phyloP scores from a whole-genome alignment of 2,329 filamentous ascomycete genomes.

The Clonostachys byssicola region DNA sequence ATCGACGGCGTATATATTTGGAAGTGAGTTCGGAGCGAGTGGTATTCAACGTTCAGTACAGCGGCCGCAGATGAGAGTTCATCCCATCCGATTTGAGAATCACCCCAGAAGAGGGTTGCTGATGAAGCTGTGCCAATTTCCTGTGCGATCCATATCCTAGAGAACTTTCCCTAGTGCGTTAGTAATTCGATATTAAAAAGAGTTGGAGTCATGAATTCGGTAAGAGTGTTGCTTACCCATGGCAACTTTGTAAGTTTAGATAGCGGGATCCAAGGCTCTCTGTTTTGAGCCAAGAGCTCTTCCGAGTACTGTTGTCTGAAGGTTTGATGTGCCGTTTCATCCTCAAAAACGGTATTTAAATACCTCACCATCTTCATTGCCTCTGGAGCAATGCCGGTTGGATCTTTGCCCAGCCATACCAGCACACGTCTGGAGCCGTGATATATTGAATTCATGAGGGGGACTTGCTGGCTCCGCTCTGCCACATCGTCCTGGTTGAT shows the following conservation, averaged over 20 bases:
- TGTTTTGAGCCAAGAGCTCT: slow-evolving; percentile 16
- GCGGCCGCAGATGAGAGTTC: slow-evolving; percentile 19
- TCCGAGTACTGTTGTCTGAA: slow-evolving; percentile 22
- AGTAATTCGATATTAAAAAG: neutral
- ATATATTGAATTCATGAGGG: slow-evolving; percentile 30
- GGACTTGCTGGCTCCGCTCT: slow-evolving; percentile 28
- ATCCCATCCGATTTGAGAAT: slow-evolving; percentile 23
- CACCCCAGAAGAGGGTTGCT: slow-evolving; percentile 26
- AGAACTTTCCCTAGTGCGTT: slow-evolving; percentile 15
- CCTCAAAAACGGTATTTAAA: slow-evolving; percentile 18
- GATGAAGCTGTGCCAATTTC: slow-evolving; percentile 26
- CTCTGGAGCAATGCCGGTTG: slow-evolving; percentile 14
- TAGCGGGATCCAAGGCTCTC: slow-evolving; percentile 21
- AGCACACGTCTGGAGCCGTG: slow-evolving; percentile 21
- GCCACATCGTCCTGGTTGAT: slow-evolving; percentile 29
- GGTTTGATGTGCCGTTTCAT: slow-evolving; percentile 17
- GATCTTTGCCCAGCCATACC: slow-evolving; percentile 27
- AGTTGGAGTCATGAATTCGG: neutral
- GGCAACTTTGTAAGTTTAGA: slow-evolving; percentile 20
- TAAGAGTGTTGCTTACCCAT: slow-evolving; percentile 17
- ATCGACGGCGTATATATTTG: slow-evolving; percentile 23
- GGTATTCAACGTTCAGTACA: slow-evolving; percentile 23
- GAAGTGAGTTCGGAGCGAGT: slow-evolving; percentile 20
- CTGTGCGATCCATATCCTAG: slow-evolving; percentile 28
- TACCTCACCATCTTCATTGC: slow-evolving; percentile 18